phyloP scores from a whole-genome alignment of 805 yeast genomes.

The Naumovozyma baii region DNA sequence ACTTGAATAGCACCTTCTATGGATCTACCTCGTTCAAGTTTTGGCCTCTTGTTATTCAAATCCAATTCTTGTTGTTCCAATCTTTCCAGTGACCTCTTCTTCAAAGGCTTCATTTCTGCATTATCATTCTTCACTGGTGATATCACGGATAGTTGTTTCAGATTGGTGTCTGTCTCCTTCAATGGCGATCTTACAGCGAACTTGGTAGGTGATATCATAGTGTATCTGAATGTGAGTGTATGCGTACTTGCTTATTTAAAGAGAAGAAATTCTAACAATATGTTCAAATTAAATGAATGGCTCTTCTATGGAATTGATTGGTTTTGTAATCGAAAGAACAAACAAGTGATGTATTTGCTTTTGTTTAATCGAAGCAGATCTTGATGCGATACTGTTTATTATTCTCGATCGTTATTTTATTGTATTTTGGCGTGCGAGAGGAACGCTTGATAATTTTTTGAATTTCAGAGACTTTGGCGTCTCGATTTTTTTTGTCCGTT shows the following conservation, averaged over 20 bases:
- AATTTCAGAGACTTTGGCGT: too few species aligned
- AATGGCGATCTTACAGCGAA: conserved; percentile 22
- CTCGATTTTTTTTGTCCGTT: too few species aligned
- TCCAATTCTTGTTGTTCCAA: conserved; percentile 10
- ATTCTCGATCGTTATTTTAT: too few species aligned
- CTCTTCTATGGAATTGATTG: too few species aligned
- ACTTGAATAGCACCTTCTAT: conserved; percentile 30
- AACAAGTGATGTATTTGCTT: too few species aligned
- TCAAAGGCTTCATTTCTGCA: conserved; percentile 5
- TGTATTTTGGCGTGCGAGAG: too few species aligned
- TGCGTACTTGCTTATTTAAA: not conserved
- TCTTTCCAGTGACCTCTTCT: conserved; percentile 22
- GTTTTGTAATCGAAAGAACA: too few species aligned
- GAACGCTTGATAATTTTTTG: too few species aligned
- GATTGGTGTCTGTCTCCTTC: conserved; percentile 27
- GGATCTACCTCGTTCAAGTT: conserved; percentile 24
- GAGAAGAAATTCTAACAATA: too few species aligned
- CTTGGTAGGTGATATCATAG: conserved; percentile 12
- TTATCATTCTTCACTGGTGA: not conserved
- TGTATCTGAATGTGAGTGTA: not conserved
- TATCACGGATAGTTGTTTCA: conserved; percentile 9
- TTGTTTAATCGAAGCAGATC: too few species aligned
- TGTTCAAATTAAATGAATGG: too few species aligned
- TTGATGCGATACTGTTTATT: too few species aligned
- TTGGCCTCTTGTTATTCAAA: conserved; percentile 14